Percentiles rank a stretch among this genome's conserved stretches.
phyloP scores from a whole-genome alignment of 2,329 filamentous ascomycete genomes.

The Stylonectria norvegica region DNA sequence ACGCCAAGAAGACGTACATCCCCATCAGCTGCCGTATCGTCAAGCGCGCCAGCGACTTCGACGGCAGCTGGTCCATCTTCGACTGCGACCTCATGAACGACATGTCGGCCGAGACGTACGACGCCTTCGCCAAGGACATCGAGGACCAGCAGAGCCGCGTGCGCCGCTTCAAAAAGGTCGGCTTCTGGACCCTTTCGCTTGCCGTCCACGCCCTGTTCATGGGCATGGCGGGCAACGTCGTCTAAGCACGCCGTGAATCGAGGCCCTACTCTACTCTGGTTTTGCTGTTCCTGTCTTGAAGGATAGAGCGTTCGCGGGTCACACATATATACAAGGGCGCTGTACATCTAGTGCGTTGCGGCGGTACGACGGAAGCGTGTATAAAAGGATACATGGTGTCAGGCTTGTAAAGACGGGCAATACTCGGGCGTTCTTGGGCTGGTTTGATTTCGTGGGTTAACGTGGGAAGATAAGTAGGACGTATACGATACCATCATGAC shows the following conservation, averaged over 20 bases:
- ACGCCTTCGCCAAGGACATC: conserved; percentile 89
- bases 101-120: conserved; percentile 86
- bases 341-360: conserved; percentile 12
- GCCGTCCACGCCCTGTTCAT: conserved; percentile 92
- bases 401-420: conserved; percentile 4
- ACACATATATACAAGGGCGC: conserved; percentile 9
- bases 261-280: conserved; percentile 10
- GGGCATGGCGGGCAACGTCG: conserved; percentile 82
- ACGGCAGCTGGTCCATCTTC: conserved; percentile 91
- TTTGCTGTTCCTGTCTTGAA: conserved; percentile 3
- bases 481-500: background rate
- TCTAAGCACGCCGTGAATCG: conserved; percentile 32
- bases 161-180: conserved; percentile 88
- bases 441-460: conserved; percentile 3
- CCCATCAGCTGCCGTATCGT: conserved; percentile 93
- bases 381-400: conserved; percentile 20
- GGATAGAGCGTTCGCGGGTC: conserved; percentile 8
- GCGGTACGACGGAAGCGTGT: conserved; percentile 5
- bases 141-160: conserved; percentile 83
- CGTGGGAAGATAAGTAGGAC: no score
- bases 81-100: conserved; percentile 95
- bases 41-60: conserved; percentile 83
- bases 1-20: conserved; percentile 90
- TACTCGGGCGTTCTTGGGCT: conserved; percentile 3
- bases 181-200: conserved; percentile 90